Evolutionary conservation across 2,329 filamentous ascomycete species (phyloP).

Genomic region (Hirsutella minnesotensis): DNA sequence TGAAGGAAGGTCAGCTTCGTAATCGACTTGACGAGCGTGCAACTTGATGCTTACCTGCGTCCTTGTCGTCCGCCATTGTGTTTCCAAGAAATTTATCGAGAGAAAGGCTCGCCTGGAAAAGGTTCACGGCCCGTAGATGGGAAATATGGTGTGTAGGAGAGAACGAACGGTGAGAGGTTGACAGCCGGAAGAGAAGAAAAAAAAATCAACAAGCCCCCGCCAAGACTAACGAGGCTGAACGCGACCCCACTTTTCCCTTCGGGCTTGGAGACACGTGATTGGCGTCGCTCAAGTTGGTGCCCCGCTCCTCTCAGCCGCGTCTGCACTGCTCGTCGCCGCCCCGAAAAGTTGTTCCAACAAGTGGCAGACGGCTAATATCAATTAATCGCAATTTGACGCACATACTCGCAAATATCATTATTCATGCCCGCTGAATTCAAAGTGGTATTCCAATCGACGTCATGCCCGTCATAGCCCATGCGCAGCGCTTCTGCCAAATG

Average conservation of each 20-base stretch:
- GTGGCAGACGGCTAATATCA: too few relatives aligned
- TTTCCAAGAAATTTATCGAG: neutral
- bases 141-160: neutral
- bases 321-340: too few relatives aligned
- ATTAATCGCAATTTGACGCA: too few relatives aligned
- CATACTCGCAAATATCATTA: neutral
- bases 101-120: conserved; percentile 25
- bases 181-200: neutral
- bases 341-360: too few relatives aligned
- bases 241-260: too few relatives aligned
- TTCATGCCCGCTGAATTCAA: neutral
- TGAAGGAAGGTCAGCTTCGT: conserved; percentile 10
- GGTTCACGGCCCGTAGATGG: conserved; percentile 44
- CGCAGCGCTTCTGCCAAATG: neutral
- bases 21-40: neutral
- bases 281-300: too few relatives aligned
- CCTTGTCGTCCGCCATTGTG: conserved; percentile 13
- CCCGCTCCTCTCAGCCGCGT: too few relatives aligned
- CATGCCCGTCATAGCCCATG: neutral
- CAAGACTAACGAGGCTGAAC: neutral
- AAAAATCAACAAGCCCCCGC: conserved; percentile 4
- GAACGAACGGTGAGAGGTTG: neutral
- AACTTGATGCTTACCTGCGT: conserved; percentile 11
- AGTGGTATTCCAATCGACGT: neutral
- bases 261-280: too few relatives aligned